These are phyloP conservation scores for Ascomycota sp. DNA, from an alignment of 2,329 filamentous ascomycete genomes.

Conservation along the genomic window DNA sequence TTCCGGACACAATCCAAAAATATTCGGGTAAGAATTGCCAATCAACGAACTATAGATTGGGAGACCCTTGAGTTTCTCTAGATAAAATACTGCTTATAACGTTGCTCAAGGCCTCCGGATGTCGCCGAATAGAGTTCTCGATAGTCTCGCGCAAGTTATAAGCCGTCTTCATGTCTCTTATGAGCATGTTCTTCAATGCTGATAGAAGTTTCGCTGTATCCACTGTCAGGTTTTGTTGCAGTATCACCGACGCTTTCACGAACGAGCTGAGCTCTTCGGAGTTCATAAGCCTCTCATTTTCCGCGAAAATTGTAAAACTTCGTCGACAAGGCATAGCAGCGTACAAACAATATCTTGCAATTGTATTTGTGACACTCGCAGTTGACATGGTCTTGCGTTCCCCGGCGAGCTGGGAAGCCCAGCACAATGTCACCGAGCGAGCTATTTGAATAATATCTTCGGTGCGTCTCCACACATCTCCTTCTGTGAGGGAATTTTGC, in stretches of 20 bases:
- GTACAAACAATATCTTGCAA: conserved; percentile 24
- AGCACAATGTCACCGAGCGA: conserved; percentile 22
- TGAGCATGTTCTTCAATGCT: conserved; percentile 3
- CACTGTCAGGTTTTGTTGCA: conserved; percentile 8
- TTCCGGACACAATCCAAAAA: too few species aligned
- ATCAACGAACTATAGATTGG: background rate
- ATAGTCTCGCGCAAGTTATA: conserved; percentile 2
- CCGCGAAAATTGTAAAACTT: conserved; percentile 10
- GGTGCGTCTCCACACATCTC: conserved; percentile 4
- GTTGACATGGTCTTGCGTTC: conserved; percentile 21
- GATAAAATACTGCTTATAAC: background rate
- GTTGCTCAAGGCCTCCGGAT: background rate
- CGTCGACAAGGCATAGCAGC: conserved; percentile 33
- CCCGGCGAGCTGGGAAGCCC: conserved; percentile 25
- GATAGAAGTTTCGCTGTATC: background rate
- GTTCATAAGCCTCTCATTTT: background rate
- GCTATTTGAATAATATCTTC: conserved; percentile 17
- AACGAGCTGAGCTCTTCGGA: conserved; percentile 3
- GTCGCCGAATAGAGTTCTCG: background rate
- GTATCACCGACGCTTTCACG: conserved; percentile 7
- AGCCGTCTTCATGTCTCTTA: conserved; percentile 4
- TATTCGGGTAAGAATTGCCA: background rate
- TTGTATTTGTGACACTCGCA: conserved; percentile 13
- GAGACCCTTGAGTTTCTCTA: background rate
- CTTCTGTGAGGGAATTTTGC: conserved; percentile 5